phyloP scores from a whole-genome alignment of 2,329 filamentous ascomycete species.

The Aspergillus ochraceus region DNA sequence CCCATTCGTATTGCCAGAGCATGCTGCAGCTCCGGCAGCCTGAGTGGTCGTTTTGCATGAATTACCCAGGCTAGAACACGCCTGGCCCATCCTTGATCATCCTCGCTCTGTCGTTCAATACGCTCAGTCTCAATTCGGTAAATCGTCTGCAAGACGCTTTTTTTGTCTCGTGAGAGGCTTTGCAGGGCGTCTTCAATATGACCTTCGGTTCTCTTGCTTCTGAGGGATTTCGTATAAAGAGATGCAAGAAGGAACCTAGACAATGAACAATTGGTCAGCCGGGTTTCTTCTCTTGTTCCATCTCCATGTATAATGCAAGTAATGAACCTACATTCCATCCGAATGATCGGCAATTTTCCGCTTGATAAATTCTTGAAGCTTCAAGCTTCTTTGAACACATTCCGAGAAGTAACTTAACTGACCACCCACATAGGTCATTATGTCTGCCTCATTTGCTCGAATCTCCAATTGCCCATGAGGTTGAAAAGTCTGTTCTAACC shows the following conservation, averaged over 20 bases:
- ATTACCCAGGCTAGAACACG: slow-evolving; percentile 45
- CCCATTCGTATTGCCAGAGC: slow-evolving; percentile 42
- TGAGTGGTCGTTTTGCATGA: slow-evolving; percentile 37
- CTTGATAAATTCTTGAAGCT: slow-evolving; percentile 24
- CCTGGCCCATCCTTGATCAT: slow-evolving; percentile 37
- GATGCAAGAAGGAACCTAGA: slow-evolving; percentile 29
- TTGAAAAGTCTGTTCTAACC: slow-evolving; percentile 24
- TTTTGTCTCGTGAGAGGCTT: too few relatives aligned
- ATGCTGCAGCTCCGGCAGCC: slow-evolving; percentile 40
- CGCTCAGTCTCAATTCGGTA: slow-evolving; percentile 12
- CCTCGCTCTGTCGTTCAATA: slow-evolving; percentile 40
- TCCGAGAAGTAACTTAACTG: slow-evolving; percentile 20
- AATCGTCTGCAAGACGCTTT: too few relatives aligned
- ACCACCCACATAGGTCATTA: slow-evolving; percentile 29
- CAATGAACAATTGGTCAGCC: too few relatives aligned
- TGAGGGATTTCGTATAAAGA: slow-evolving; percentile 24
- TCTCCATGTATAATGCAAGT: background rate
- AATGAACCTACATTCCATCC: slow-evolving; percentile 34
- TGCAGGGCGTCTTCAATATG: too few relatives aligned
- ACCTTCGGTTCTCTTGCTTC: slow-evolving; percentile 24
- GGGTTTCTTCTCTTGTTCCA: too few relatives aligned
- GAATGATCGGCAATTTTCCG: slow-evolving; percentile 22
- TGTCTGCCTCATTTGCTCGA: slow-evolving; percentile 33
- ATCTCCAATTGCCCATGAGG: slow-evolving; percentile 28
- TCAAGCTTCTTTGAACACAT: slow-evolving; percentile 12